Conservation (phyloP, 1,284 basidiomycete species). For the Macrocybe sp. region DNA sequence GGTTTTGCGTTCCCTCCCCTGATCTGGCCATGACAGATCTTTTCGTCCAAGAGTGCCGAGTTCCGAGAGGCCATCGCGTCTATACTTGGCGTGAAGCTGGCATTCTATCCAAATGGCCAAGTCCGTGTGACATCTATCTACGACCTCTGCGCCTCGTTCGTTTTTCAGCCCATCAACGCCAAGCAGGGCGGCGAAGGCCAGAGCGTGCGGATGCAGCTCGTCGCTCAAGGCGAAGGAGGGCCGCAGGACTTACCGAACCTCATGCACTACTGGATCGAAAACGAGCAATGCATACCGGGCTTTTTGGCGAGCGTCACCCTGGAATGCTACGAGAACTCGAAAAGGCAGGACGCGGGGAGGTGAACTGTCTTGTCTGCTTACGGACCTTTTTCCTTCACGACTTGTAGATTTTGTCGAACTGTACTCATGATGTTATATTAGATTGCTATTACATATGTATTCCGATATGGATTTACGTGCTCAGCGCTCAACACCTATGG, state of each 20-base stretch:
- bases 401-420: too few relatives aligned
- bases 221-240: constrained; percentile 63
- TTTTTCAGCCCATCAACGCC: constrained; percentile 50
- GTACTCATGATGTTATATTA: too few relatives aligned
- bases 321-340: constrained; percentile 64
- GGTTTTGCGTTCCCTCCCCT: neutral
- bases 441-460: too few relatives aligned
- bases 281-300: constrained; percentile 69
- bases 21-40: constrained; percentile 40
- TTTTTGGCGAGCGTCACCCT: constrained; percentile 73
- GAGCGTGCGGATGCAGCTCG: constrained; percentile 49
- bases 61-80: constrained; percentile 78
- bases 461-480: too few relatives aligned
- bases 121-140: constrained; percentile 81
- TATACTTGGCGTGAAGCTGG: constrained; percentile 80
- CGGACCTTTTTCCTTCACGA: too few relatives aligned
- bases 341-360: constrained; percentile 22
- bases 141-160: constrained; percentile 66
- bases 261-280: constrained; percentile 70
- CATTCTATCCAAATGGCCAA: constrained; percentile 80
- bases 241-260: constrained; percentile 63
- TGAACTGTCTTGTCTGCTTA: too few relatives aligned
- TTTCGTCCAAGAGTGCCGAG: constrained; percentile 70
- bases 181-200: neutral
- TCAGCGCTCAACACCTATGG: too few relatives aligned